Evolutionary conservation across 306 rosid species (phyloP).

Genomic region (Acacia crassicarpa): DNA sequence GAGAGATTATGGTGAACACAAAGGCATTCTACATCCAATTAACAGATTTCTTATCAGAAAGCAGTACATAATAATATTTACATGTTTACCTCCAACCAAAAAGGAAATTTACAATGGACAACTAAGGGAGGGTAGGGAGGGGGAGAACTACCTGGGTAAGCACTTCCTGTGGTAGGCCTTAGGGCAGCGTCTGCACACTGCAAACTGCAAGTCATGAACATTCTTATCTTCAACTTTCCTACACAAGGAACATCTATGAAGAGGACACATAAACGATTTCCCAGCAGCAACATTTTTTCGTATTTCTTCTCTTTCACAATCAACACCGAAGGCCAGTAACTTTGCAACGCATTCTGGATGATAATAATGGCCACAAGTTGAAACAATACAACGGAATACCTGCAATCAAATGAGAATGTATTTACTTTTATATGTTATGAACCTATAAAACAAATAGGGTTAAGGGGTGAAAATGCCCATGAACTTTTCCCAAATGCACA

Average conservation of each 20-base stretch:
- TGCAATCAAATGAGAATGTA: conserved; percentile 29
- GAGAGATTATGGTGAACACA: not conserved
- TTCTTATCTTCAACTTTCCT: conserved; percentile 50
- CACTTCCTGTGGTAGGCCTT: conserved; percentile 73
- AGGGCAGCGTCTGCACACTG: conserved; percentile 70
- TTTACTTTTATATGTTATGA: not conserved
- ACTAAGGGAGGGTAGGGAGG: not conserved
- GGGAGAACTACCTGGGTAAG: conserved; percentile 54
- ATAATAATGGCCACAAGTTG: conserved; percentile 62
- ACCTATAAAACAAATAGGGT: not conserved
- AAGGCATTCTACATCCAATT: not conserved
- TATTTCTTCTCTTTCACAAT: conserved; percentile 33
- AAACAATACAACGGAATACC: conserved; percentile 61
- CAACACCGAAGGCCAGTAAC: conserved; percentile 38
- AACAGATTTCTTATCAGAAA: conserved; percentile 5
- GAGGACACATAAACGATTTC: conserved; percentile 64
- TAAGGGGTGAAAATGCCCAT: no score
- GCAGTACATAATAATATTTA: conserved; percentile 1
- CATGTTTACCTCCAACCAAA: conserved; percentile 10
- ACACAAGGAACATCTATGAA: conserved; percentile 56
- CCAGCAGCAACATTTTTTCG: conserved; percentile 41
- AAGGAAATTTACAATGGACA: conserved; percentile 7
- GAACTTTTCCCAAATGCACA: no score
- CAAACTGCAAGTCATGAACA: conserved; percentile 54
- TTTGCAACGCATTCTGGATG: conserved; percentile 63